Evolutionary conservation across 164 flowering plant species (phyloP).

Genomic region (Pachysandra terminalis): DNA sequence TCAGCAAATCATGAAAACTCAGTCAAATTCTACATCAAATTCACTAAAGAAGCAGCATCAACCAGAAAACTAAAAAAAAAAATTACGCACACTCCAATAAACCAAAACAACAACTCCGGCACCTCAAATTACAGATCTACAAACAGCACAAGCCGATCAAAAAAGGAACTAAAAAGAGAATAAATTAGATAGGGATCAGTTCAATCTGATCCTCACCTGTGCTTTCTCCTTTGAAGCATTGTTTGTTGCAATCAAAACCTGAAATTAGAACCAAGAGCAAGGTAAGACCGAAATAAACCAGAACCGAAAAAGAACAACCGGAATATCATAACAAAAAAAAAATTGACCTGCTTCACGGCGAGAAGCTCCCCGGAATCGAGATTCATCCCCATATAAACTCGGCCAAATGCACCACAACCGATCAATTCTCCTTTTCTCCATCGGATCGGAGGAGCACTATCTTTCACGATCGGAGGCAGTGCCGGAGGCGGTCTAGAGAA

Average conservation of each 20-base stretch:
- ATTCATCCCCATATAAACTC: conserved; percentile 98
- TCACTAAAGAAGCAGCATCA: not conserved
- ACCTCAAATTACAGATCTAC: not conserved
- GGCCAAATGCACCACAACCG: conserved; percentile 95
- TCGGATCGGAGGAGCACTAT: conserved; percentile 50
- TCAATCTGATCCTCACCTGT: conserved; percentile 33
- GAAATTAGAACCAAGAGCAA: conserved; percentile 12
- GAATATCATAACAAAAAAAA: not conserved
- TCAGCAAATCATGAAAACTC: conserved; percentile 9
- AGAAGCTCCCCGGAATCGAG: conserved; percentile 97
- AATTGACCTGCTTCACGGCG: conserved; percentile 82
- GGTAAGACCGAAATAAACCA: not conserved
- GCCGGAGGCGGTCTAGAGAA: conserved; percentile 38
- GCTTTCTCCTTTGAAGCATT: conserved; percentile 60
- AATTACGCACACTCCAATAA: not conserved
- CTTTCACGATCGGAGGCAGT: conserved; percentile 31
- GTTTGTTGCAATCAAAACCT: conserved; percentile 57
- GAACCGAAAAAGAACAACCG: not conserved
- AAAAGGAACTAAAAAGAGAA: not conserved
- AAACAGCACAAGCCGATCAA: not conserved
- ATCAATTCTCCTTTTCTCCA: conserved; percentile 95
- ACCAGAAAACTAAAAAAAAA: not conserved
- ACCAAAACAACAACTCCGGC: not conserved
- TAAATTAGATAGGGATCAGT: too few relatives aligned
- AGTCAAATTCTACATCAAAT: conserved; percentile 2